Base-by-base conservation (phyloP, 768 basidiomycete genomes). In the Rhodosporidiobolus sp. region DNA sequence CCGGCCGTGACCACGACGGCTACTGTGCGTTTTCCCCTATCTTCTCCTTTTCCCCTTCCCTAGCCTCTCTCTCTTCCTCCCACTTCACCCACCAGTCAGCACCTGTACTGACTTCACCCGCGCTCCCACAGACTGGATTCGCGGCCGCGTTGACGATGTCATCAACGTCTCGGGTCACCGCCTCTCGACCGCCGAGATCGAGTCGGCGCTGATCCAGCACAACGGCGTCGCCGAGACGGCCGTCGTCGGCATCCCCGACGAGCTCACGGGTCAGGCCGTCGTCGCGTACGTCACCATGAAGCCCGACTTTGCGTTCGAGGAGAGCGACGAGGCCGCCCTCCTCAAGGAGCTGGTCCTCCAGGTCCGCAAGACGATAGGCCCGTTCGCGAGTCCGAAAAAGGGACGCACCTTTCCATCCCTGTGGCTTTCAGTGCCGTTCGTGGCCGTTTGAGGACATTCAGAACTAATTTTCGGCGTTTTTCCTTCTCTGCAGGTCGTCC, bases 121-220 rank as follows among this genome's bases (percentile, higher is more conserved):
- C n/a, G n/a, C n/a, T n/a, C n/a, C n/a, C 30, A 24, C 56, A 72
- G 70, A 67, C 80, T 98, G 96, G 95, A 97, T 99, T 82, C 93
- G 93, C 82, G 96, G 95, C 63, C 88, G 96, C 76, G 87, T 98
- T 61, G 96, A 99, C 81, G 94, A 85, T 75, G 82, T 85, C 76
- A 96, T 96, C 86, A 97, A 97, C 82, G 94, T 97, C 45, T 94
- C 95, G 53, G 95, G 95, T 3, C 95, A 99, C 82, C 89, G 95
- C 78, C 84, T 99, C 65, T 94, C 92, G 54, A 99, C 95, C 7
- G 95, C 95, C 65, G 95, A 98, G 83, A 96, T 99, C 71, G 95
- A 99, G 83, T 93, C 91, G 5, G 94, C 95, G 12, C 85, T 99
- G 56, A 96, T 99, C 81, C 82, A 91, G 79, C 94, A 97, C 85